Evolutionary conservation across 2,329 filamentous ascomycete species (phyloP).

Genomic region (Chaetothyriales sp.): DNA sequence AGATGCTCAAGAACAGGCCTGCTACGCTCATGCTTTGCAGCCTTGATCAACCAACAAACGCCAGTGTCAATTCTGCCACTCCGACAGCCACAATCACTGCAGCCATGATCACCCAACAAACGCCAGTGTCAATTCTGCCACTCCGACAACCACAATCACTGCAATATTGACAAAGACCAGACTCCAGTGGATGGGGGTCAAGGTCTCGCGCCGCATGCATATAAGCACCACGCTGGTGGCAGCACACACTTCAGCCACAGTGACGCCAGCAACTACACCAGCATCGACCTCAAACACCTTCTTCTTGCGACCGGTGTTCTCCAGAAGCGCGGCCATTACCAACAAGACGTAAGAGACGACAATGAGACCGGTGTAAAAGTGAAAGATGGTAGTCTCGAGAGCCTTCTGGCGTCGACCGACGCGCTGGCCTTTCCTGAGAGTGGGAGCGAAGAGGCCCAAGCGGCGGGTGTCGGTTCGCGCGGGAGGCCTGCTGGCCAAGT

Average conservation of each 20-base stretch:
- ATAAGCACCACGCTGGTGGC: conserved; percentile 9
- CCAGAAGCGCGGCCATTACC: conserved; percentile 50
- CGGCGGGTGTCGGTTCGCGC: background rate
- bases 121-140: conserved; percentile 6
- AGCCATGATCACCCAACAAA: conserved; percentile 1
- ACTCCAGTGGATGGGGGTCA: conserved; percentile 10
- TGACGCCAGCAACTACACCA: conserved; percentile 55
- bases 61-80: conserved; percentile 5
- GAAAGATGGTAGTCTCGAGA: conserved; percentile 44
- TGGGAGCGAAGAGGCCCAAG: background rate
- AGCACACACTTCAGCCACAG: conserved; percentile 36
- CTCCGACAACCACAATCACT: conserved; percentile 6
- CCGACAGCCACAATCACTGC: conserved; percentile 6
- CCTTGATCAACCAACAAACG: conserved; percentile 1
- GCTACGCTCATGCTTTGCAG: no score
- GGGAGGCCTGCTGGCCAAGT: background rate
- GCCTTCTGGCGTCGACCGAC: conserved; percentile 26
- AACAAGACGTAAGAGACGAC: conserved; percentile 50
- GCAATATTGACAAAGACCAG: conserved; percentile 5
- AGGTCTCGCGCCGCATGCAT: conserved; percentile 9
- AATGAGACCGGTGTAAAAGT: conserved; percentile 42
- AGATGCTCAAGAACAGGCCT: no score
- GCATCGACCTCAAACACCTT: conserved; percentile 59
- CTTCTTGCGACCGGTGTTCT: conserved; percentile 54
- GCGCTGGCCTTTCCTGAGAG: background rate